Conservation (phyloP, 805 yeast species). For the Nakazawaea peltata region DNA sequence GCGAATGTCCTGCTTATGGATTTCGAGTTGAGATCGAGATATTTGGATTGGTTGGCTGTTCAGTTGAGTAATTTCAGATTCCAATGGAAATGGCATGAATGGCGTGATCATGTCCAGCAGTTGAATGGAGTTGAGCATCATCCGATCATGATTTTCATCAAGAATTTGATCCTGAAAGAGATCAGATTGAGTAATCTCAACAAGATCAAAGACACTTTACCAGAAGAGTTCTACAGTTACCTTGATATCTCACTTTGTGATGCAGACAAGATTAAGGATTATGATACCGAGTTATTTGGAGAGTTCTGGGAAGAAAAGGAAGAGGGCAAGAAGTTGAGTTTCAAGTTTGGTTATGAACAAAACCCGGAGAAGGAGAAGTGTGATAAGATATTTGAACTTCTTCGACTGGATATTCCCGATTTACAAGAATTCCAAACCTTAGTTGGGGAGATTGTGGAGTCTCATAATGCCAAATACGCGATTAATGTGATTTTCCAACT, state of each 20-base stretch:
- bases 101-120: slow-evolving; percentile 57
- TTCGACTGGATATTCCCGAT: slow-evolving; percentile 24
- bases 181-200: slow-evolving; percentile 71
- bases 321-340: slow-evolving; percentile 14
- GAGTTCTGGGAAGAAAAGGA: slow-evolving; percentile 15
- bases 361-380: slow-evolving; percentile 25
- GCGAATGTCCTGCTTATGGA: slow-evolving; percentile 59
- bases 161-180: slow-evolving; percentile 77
- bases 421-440: slow-evolving; percentile 15
- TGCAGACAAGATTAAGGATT: slow-evolving; percentile 25
- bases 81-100: slow-evolving; percentile 97
- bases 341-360: slow-evolving; percentile 24
- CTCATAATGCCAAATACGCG: slow-evolving; percentile 32
- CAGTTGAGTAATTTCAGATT: slow-evolving; percentile 91
- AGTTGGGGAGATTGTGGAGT: slow-evolving; percentile 13
- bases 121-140: slow-evolving; percentile 44
- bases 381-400: slow-evolving; percentile 21
- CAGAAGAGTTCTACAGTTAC: slow-evolving; percentile 44
- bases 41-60: slow-evolving; percentile 84
- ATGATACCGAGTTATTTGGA: slow-evolving; percentile 28
- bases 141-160: slow-evolving; percentile 68
- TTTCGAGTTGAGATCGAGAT: slow-evolving; percentile 64
- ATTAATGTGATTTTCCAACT: slow-evolving; percentile 61
- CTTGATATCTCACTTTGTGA: slow-evolving; percentile 34
- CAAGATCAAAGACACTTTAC: slow-evolving; percentile 65